phyloP scores from a whole-genome alignment of 2,329 filamentous ascomycete species.

The Fusarium foetens region DNA sequence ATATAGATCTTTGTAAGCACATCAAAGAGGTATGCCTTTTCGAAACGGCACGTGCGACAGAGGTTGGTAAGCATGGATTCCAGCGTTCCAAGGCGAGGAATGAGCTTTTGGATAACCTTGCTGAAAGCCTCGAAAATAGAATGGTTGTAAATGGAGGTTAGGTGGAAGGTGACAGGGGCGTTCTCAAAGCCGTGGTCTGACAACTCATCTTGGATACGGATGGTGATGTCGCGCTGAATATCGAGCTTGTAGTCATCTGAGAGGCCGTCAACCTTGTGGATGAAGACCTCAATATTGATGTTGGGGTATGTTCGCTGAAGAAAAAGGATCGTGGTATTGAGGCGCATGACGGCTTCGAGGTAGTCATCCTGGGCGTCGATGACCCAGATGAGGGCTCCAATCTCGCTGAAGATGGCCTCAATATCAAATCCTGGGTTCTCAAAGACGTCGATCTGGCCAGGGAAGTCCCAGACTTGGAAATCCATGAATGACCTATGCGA shows the following conservation, averaged over 20 bases:
- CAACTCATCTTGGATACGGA: conserved; percentile 95
- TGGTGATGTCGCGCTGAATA: conserved; percentile 95
- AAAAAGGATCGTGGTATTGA: conserved; percentile 89
- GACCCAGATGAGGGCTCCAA: conserved; percentile 96
- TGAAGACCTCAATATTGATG: conserved; percentile 98
- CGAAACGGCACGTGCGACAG: conserved; percentile 91
- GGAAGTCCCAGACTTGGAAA: conserved; percentile 98
- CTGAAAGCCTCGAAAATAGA: conserved; percentile 98
- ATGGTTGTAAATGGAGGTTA: conserved; percentile 98
- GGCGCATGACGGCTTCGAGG: conserved; percentile 84
- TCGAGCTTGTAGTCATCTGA: conserved; percentile 97
- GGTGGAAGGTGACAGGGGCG: conserved; percentile 91
- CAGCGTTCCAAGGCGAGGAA: conserved; percentile 90
- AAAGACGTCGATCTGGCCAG: conserved; percentile 89
- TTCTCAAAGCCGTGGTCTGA: conserved; percentile 94
- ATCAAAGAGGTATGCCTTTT: conserved; percentile 98
- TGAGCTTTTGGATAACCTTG: conserved; percentile 97
- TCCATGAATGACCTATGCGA: conserved; percentile 91
- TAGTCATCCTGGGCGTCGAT: conserved; percentile 99
- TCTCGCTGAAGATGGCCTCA: conserved; percentile 92
- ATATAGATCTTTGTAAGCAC: conserved; percentile 99
- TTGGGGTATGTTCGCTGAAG: conserved; percentile 89
- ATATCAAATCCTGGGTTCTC: conserved; percentile 90
- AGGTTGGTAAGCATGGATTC: conserved; percentile 95
- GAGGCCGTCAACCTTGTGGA: conserved; percentile 98